Conservation (phyloP, 108 stramenopile genomes). For the Skeletonema menzelii region DNA sequence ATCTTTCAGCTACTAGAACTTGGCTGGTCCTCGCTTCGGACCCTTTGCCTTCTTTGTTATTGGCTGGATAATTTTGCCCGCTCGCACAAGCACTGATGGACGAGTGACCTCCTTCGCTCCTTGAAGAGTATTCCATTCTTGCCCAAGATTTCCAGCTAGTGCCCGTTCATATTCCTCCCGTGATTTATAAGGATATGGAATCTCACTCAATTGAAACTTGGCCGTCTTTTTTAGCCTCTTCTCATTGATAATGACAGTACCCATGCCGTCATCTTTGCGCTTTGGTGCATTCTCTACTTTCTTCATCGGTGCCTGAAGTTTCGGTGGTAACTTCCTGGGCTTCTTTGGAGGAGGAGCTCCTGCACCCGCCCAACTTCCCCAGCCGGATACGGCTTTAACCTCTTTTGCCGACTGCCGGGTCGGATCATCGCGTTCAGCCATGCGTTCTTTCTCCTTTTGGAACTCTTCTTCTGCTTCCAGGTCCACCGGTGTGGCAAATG, state of each 20-base stretch:
- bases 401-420: slow-evolving; percentile 58
- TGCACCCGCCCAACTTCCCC: slow-evolving; percentile 91
- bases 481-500: slow-evolving; percentile 88
- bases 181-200: slow-evolving; percentile 95
- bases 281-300: slow-evolving; percentile 43
- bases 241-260: slow-evolving; percentile 92
- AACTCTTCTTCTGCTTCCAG: slow-evolving; percentile 90
- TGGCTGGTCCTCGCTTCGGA: slow-evolving; percentile 59
- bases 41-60: slow-evolving; percentile 71
- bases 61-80: slow-evolving; percentile 94
- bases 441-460: slow-evolving; percentile 81
- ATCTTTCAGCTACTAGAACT: slow-evolving; percentile 56
- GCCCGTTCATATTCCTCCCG: slow-evolving; percentile 95
- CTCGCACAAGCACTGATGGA: slow-evolving; percentile 85
- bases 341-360: slow-evolving; percentile 78
- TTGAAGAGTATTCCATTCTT: slow-evolving; percentile 93
- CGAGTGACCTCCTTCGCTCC: slow-evolving; percentile 87
- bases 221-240: slow-evolving; percentile 89
- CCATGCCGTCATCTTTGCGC: slow-evolving; percentile 80
- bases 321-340: slow-evolving; percentile 58
- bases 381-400: slow-evolving; percentile 65
- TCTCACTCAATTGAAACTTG: slow-evolving; percentile 83
- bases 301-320: slow-evolving; percentile 62
- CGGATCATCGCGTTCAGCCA: slow-evolving; percentile 77
- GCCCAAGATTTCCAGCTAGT: slow-evolving; percentile 91